phyloP scores from a whole-genome alignment of 1,139 yeast species.

The Saccharomycopsis hybrid region DNA sequence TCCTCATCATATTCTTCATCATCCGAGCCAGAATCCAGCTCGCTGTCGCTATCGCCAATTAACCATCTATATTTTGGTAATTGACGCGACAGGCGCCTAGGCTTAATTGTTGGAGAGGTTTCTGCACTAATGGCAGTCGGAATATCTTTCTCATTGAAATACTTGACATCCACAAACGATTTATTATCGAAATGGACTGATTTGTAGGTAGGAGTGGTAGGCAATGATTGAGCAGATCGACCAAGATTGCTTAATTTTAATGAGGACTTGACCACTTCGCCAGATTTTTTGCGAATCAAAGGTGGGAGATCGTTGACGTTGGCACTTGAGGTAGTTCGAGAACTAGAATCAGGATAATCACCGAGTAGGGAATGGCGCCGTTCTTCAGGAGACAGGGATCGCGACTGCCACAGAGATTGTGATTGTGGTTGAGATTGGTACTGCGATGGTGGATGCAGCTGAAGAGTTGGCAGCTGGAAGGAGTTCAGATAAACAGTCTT shows the following conservation, averaged over 20 bases:
- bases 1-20: conserved; percentile 29
- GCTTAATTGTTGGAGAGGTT: conserved; percentile 46
- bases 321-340: no score
- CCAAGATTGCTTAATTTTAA: conserved; percentile 45
- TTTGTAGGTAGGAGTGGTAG: conserved; percentile 67
- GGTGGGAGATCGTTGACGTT: conserved; percentile 19
- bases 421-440: no score
- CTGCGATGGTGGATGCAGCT: no score
- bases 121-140: conserved; percentile 71
- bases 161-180: conserved; percentile 56
- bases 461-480: no score
- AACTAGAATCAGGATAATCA: not conserved
- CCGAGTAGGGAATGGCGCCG: no score
- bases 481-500: not conserved
- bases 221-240: conserved; percentile 41
- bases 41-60: conserved; percentile 25
- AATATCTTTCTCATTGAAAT: conserved; percentile 62
- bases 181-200: conserved; percentile 73
- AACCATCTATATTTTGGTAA: conserved; percentile 10
- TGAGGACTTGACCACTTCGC: conserved; percentile 73
- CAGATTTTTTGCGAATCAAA: conserved; percentile 66
- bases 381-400: no score
- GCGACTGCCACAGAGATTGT: no score
- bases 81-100: conserved; percentile 12
- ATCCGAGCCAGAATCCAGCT: conserved; percentile 7